Conservation (phyloP, 257 asterid species). For the Verbascum thapsus region DNA sequence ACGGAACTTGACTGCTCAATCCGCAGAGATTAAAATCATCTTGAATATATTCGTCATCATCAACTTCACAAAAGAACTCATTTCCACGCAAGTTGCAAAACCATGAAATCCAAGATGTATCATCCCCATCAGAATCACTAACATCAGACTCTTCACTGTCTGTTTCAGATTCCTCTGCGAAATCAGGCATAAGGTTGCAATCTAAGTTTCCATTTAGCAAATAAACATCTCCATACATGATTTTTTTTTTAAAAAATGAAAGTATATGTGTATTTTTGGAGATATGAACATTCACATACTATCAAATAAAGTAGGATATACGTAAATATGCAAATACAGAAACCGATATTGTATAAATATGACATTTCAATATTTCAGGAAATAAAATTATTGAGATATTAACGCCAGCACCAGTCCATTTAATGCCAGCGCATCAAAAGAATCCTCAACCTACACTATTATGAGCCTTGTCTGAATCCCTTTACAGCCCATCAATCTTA, state of each 20-base stretch:
- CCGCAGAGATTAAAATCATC: constrained; percentile 97
- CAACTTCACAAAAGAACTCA: constrained; percentile 96
- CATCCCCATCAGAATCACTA: constrained; percentile 98
- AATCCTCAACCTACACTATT: background rate
- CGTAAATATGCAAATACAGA: too few species aligned
- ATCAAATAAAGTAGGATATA: background rate
- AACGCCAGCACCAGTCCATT: constrained; percentile 1
- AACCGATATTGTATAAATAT: too few species aligned
- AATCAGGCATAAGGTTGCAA: constrained; percentile 27
- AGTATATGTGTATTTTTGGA: background rate
- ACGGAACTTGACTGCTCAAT: constrained; percentile 95
- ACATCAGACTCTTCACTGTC: constrained; percentile 96
- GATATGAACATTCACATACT: background rate
- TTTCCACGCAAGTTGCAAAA: constrained; percentile 98
- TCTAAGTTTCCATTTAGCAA: constrained; percentile 13
- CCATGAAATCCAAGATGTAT: constrained; percentile 99
- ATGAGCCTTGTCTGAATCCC: background rate
- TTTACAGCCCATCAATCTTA: background rate
- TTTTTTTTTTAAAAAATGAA: background rate
- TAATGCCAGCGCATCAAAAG: constrained; percentile 2
- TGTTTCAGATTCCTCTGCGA: constrained; percentile 90
- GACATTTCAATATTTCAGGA: background rate
- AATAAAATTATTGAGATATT: background rate
- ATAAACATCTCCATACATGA: constrained; percentile 1
- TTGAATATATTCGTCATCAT: constrained; percentile 95